phyloP scores from a whole-genome alignment of 1,284 basidiomycete species.

The Trametes pubescens region DNA sequence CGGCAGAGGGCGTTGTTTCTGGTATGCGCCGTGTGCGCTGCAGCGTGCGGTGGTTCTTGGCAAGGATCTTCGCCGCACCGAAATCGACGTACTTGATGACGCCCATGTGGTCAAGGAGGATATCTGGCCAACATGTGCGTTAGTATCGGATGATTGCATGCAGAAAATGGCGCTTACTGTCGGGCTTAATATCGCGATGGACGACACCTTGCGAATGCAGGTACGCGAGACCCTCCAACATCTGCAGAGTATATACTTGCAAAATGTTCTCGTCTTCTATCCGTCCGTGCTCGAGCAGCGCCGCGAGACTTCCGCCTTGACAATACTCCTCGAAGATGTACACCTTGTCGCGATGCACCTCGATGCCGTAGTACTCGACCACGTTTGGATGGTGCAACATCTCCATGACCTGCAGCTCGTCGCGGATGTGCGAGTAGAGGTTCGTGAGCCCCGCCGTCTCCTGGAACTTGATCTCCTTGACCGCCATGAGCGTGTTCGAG shows the following conservation, averaged over 20 bases:
- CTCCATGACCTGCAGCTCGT: conserved; percentile 99
- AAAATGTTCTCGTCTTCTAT: conserved; percentile 98
- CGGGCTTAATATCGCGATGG: conserved; percentile 98
- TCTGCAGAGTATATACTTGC: conserved; percentile 96
- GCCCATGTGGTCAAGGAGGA: conserved; percentile 92
- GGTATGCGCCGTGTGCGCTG: conserved; percentile 72
- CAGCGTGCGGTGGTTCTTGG: conserved; percentile 91
- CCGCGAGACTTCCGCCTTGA: conserved; percentile 93
- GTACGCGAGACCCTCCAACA: conserved; percentile 95
- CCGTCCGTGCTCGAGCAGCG: conserved; percentile 91
- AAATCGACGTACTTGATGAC: conserved; percentile 99
- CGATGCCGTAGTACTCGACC: conserved; percentile 99
- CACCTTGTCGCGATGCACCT: conserved; percentile 98
- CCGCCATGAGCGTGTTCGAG: conserved; percentile 97
- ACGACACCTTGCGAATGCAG: conserved; percentile 93
- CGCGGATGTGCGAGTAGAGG: conserved; percentile 93
- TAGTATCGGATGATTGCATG: not conserved
- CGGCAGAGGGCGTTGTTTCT: conserved; percentile 41
- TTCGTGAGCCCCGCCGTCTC: conserved; percentile 87
- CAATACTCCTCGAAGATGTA: conserved; percentile 99
- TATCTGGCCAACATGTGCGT: conserved; percentile 64
- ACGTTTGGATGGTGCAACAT: conserved; percentile 98
- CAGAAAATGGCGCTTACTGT: conserved; percentile 71
- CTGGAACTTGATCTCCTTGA: conserved; percentile 99
- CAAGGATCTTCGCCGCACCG: conserved; percentile 97